Conservation (phyloP, 257 asterid genomes). For the Perilla frutescens region DNA sequence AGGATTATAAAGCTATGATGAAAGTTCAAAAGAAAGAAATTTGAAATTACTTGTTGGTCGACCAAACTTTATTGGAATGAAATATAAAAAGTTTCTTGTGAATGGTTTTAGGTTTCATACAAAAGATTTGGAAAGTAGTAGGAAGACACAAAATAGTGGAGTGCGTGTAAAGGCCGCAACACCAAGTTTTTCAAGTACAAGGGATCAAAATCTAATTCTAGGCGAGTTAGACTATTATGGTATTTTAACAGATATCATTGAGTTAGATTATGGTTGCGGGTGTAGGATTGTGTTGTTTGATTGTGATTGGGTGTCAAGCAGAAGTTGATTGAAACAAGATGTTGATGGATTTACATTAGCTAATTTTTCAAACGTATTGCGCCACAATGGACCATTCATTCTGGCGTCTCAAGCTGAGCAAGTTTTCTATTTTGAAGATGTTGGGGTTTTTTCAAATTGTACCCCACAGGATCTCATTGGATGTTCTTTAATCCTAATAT, state of each 20-base stretch:
- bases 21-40: background rate
- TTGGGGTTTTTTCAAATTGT: too few relatives aligned
- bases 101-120: conserved; percentile 16
- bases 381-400: background rate
- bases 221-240: background rate
- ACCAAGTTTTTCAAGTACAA: conserved; percentile 10
- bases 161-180: conserved; percentile 12
- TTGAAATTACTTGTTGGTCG: background rate
- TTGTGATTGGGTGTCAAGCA: conserved; percentile 1
- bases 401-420: too few relatives aligned
- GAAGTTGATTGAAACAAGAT: background rate
- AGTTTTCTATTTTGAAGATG: too few relatives aligned
- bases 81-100: background rate
- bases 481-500: too few relatives aligned
- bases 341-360: conserved; percentile 1
- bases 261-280: too few relatives aligned
- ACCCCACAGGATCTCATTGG: too few relatives aligned
- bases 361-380: background rate
- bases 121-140: background rate
- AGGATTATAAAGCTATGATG: background rate
- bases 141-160: conserved; percentile 15
- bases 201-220: background rate
- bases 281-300: too few relatives aligned
- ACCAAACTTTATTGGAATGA: background rate
- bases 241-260: too few relatives aligned